Evolutionary conservation across 768 basidiomycete genomes (phyloP), one percentile per base, ranked within the genome.

Genomic region (Pleurotus eryngii): DNA sequence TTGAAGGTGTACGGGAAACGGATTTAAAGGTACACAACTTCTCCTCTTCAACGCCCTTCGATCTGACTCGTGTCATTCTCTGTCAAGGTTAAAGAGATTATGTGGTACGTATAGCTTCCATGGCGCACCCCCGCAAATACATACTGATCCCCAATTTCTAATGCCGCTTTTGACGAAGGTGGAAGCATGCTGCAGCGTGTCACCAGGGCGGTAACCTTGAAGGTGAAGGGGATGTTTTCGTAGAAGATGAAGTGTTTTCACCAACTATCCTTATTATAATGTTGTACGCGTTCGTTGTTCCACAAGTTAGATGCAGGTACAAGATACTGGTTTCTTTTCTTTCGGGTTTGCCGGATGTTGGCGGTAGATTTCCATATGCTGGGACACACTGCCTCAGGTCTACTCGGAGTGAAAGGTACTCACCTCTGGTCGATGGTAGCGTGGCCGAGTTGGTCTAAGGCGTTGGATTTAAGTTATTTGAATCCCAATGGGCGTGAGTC

Each of bases 401-500:
- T 11, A 35, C 30, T 35, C 30, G 30, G 30, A 4, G 30, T 35
- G 30, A 30, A 30, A 30, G 30, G 11, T 50, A 37, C 8, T n/a
- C 2, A 11, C 27, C 17, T n/a, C 35, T 35, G 27, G 15, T 37
- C 17, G 35, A n/a, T 20, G 55, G 55, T 46, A 56, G 55, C 46
- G 84, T 89, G 87, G 85, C 87, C 87, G 87, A 89, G 87, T 87
- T 78, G 87, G 86, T 88, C 86, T 88, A 89, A 89, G 87, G 87
- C 85, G 87, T 89, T 87, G 86, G 87, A 87, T 87, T 89, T 89
- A 90, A 89, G 87, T 67, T 65, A 46, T 61, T 66, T 86, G 86
- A 83, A 80, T 89, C 86, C 87, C 85, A 87, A 88, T 88, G 86
- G 85, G 83, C 79, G 84, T 39, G 79, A 83, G 79, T 78, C 86